phyloP scores from a whole-genome alignment of 2,329 filamentous ascomycete species.

The Stagonosporopsis chrysanthemi region DNA sequence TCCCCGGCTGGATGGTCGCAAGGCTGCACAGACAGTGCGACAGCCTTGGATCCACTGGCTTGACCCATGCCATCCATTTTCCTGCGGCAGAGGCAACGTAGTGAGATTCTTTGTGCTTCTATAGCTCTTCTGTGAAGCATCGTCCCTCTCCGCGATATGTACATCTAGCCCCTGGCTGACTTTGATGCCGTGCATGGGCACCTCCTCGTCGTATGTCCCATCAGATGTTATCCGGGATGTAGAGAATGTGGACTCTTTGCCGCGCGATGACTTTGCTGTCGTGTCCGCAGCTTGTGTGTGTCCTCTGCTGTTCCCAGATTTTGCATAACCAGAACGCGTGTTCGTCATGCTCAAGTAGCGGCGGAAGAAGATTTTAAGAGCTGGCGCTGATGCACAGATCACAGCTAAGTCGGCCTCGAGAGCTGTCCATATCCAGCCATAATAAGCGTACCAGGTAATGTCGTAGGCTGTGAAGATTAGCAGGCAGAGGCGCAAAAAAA shows the following conservation, averaged over 20 bases:
- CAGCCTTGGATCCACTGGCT: constrained; percentile 28
- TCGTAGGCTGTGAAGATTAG: constrained; percentile 41
- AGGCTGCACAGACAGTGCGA: constrained; percentile 26
- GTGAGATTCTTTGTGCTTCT: constrained; percentile 32
- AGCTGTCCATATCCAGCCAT: constrained; percentile 52
- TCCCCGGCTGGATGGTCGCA: constrained; percentile 20
- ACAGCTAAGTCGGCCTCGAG: constrained; percentile 53
- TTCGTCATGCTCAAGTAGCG: constrained; percentile 44
- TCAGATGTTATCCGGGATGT: constrained; percentile 19
- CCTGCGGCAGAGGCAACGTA: constrained; percentile 19
- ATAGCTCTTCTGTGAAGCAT: constrained; percentile 27
- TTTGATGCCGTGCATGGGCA: constrained; percentile 34
- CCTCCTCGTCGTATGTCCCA: constrained; percentile 11
- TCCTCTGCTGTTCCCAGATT: constrained; percentile 4
- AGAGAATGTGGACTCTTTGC: constrained; percentile 9
- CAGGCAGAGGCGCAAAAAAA: background rate
- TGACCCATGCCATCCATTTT: constrained; percentile 10
- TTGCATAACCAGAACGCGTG: constrained; percentile 21
- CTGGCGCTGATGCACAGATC: constrained; percentile 53
- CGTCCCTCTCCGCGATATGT: constrained; percentile 29
- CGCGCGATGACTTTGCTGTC: constrained; percentile 3
- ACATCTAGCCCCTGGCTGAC: constrained; percentile 32
- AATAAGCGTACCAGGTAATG: constrained; percentile 51
- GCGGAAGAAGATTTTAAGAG: constrained; percentile 55
- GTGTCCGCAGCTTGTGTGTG: constrained; percentile 1